Evolutionary conservation across 331 rosid genomes (phyloP).

Genomic region (Acacia concinna): DNA sequence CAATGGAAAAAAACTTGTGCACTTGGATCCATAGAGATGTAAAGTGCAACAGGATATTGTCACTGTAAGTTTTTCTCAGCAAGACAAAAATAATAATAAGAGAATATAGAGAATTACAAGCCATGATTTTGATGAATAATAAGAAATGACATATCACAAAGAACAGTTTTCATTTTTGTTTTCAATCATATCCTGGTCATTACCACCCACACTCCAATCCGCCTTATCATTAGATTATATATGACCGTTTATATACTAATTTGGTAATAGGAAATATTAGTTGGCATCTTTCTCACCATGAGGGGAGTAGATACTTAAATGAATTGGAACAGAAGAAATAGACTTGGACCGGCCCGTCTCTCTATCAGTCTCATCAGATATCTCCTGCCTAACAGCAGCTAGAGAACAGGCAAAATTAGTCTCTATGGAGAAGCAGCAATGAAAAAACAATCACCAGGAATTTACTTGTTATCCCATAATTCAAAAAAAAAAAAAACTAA

Average conservation of each 20-base stretch:
- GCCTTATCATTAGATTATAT: background rate
- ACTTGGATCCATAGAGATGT: no score
- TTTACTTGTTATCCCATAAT: background rate
- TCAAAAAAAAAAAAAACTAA: background rate
- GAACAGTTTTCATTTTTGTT: no score
- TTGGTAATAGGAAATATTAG: background rate
- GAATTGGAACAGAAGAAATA: conserved; percentile 95
- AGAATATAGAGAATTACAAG: no score
- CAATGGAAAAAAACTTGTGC: no score
- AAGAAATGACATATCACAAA: no score
- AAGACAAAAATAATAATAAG: no score
- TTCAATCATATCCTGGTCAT: no score
- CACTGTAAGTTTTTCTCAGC: no score
- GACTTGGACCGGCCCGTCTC: conserved; percentile 89
- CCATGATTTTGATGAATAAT: no score
- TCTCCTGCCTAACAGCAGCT: conserved; percentile 93
- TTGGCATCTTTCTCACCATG: conserved; percentile 55
- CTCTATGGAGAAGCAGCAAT: conserved; percentile 5
- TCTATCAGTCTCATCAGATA: conserved; percentile 92
- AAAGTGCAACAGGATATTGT: no score
- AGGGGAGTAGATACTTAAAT: conserved; percentile 93
- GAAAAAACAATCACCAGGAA: background rate
- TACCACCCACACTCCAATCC: no score
- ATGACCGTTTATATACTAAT: background rate
- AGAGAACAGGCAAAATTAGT: conserved; percentile 35